Percentiles rank a stretch among this genome's conserved stretches.
These are phyloP conservation scores for Elaeis oleifera DNA, from an alignment of 202 grass and related monocot species.

Conservation along the genomic window DNA sequence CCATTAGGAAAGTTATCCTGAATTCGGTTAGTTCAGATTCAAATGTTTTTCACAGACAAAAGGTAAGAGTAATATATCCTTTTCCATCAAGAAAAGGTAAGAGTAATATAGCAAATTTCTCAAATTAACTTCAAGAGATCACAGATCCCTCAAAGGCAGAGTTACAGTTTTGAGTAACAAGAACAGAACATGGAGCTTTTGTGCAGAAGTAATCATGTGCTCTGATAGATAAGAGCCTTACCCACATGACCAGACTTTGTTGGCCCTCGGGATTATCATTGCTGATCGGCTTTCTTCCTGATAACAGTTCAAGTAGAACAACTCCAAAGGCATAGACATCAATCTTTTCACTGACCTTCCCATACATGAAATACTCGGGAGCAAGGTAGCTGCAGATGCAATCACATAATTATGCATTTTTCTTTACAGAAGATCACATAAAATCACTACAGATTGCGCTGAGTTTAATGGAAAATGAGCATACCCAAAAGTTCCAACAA, in stretches of 20 bases:
- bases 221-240: not conserved
- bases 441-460: too few relatives aligned
- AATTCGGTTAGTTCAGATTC: not conserved
- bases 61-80: too few relatives aligned
- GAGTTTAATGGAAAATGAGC: not conserved
- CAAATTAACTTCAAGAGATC: too few relatives aligned
- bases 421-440: not conserved
- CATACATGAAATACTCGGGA: constrained; percentile 16
- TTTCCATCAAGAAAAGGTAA: too few relatives aligned
- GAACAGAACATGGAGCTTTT: too few relatives aligned
- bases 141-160: too few relatives aligned
- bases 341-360: constrained; percentile 11
- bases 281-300: constrained; percentile 2
- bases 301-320: constrained; percentile 10
- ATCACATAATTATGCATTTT: not conserved
- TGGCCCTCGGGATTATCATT: constrained; percentile 2
- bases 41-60: too few relatives aligned
- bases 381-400: constrained; percentile 21
- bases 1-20: too few relatives aligned
- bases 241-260: constrained; percentile 20
- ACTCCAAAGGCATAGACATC: constrained; percentile 17
- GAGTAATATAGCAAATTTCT: too few relatives aligned
- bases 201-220: too few relatives aligned
- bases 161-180: too few relatives aligned
- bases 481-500: constrained; percentile 95